These are phyloP conservation scores for Hibiscus syriacus DNA, from an alignment of 345 rosid genomes.

Conservation along the genomic window DNA sequence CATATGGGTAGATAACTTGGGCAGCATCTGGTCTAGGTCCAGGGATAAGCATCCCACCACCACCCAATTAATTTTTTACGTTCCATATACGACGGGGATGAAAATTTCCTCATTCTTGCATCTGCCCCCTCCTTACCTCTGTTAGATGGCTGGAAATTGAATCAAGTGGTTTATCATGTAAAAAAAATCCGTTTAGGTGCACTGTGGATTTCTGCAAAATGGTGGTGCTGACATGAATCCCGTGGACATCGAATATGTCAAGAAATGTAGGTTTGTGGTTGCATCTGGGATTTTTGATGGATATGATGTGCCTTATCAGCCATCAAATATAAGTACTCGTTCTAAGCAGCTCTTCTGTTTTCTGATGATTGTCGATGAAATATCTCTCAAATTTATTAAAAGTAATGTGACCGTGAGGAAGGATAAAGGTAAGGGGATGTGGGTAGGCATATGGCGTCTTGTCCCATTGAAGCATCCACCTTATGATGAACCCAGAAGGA, in stretches of 20 bases:
- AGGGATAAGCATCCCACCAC: not conserved
- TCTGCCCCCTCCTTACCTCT: not conserved
- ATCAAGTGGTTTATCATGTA: not conserved
- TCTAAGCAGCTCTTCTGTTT: conserved; percentile 84
- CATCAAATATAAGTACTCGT: conserved; percentile 65
- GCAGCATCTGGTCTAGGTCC: not conserved
- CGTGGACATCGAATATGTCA: conserved; percentile 49
- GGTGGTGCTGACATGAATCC: conserved; percentile 88
- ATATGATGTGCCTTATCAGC: conserved; percentile 87
- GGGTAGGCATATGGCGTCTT: conserved; percentile 98
- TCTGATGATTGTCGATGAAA: conserved; percentile 86
- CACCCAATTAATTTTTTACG: not conserved
- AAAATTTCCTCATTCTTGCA: not conserved
- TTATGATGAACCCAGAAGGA: conserved; percentile 93
- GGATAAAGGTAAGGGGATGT: conserved; percentile 58
- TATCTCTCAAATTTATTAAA: conserved; percentile 55
- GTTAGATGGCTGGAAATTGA: conserved; percentile 33
- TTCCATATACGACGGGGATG: not conserved
- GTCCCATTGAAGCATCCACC: conserved; percentile 70
- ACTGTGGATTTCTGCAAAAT: conserved; percentile 76
- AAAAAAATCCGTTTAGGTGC: conserved; percentile 56
- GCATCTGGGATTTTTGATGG: conserved; percentile 96
- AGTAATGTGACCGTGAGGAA: conserved; percentile 55
- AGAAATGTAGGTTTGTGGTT: conserved; percentile 80
- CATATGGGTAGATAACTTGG: not conserved